A percentile compares a stretch with the other conserved stretches of the same genome.
Conservation (phyloP, 169 alveolate species). For the Theileria orientalis region DNA sequence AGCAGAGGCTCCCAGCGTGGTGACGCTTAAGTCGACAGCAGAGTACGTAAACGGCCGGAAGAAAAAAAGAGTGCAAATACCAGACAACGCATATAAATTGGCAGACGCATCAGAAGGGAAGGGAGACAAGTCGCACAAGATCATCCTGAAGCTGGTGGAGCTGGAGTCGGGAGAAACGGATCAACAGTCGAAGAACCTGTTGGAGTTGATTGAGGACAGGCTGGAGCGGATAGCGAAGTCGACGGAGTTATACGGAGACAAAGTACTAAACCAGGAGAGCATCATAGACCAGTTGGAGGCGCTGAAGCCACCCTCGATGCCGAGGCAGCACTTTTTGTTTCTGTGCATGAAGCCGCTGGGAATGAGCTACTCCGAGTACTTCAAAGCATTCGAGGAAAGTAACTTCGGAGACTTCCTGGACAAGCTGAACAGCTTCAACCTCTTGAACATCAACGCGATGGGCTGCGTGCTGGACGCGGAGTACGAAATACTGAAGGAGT, state of each 20-base stretch:
- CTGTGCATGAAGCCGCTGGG: conserved; percentile 58
- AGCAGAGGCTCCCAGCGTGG: neutral
- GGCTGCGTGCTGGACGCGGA: conserved; percentile 61
- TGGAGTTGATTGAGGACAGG: conserved; percentile 24
- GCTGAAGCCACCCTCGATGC: conserved; percentile 39
- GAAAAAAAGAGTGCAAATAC: conserved; percentile 45
- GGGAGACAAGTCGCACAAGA: conserved; percentile 19
- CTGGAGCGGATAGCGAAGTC: conserved; percentile 24
- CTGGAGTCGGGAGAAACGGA: conserved; percentile 18
- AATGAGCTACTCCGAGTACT: conserved; percentile 42
- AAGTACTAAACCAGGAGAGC: conserved; percentile 12
- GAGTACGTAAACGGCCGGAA: conserved; percentile 26
- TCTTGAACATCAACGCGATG: conserved; percentile 58
- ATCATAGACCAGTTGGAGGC: conserved; percentile 27
- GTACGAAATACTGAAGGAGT: conserved; percentile 37
- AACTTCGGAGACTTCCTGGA: conserved; percentile 5
- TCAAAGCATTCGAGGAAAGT: conserved; percentile 7
- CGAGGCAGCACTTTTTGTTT: conserved; percentile 32
- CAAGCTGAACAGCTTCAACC: conserved; percentile 26
- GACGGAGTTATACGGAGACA: conserved; percentile 25
- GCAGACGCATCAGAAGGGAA: neutral
- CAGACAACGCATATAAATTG: conserved; percentile 39
- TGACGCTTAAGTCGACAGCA: conserved; percentile 28
- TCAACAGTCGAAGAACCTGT: conserved; percentile 21
- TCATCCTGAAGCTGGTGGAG: conserved; percentile 28